Evolutionary conservation across 306 rosid genomes (phyloP).

Genomic region (Lagenaria siceraria): DNA sequence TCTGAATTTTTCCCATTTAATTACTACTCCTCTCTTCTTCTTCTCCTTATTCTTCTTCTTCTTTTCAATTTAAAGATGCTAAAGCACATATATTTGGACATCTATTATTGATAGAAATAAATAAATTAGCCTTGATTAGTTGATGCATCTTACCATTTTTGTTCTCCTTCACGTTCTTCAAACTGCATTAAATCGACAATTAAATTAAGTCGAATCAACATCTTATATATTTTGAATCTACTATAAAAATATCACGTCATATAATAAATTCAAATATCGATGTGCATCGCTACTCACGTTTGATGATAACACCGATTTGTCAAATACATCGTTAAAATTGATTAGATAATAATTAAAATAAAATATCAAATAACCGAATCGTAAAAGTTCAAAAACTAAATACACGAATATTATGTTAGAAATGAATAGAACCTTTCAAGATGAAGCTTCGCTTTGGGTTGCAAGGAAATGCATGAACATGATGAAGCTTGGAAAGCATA

Average conservation of each 20-base stretch:
- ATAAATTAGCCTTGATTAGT: no score
- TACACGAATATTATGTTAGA: background rate
- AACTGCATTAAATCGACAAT: background rate
- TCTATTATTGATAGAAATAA: no score
- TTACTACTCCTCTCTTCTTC: no score
- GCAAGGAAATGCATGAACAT: constrained; percentile 6
- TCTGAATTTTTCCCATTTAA: no score
- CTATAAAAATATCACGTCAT: background rate
- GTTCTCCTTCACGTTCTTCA: background rate
- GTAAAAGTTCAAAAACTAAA: background rate
- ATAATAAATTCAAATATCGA: background rate
- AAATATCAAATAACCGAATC: no score
- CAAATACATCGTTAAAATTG: no score
- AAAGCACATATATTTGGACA: no score
- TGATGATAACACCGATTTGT: no score
- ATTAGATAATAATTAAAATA: no score
- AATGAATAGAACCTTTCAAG: background rate
- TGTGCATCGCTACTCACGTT: background rate
- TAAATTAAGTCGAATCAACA: background rate
- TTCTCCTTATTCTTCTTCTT: no score
- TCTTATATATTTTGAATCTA: background rate
- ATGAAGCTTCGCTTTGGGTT: background rate
- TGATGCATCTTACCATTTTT: background rate
- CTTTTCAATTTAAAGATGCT: no score
- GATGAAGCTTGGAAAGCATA: background rate